Percentiles rank a stretch among this genome's conserved stretches.
Conservation (phyloP, 768 basidiomycete genomes). For the Auricularia auricula-judae region DNA sequence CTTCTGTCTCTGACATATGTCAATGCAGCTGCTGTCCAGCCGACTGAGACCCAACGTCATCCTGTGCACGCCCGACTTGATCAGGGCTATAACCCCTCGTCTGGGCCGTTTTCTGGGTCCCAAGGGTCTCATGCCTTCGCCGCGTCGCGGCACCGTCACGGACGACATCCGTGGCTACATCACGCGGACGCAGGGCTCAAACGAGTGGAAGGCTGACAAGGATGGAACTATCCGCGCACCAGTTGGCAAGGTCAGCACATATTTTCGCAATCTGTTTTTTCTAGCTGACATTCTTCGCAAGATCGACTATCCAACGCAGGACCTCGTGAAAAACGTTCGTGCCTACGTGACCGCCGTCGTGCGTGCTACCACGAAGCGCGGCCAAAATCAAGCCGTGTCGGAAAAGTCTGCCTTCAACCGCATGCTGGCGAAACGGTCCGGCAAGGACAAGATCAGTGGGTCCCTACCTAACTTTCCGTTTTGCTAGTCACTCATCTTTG, state of each 20-base stretch:
- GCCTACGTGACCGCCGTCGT: conserved; percentile 68
- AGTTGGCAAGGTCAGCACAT: conserved; percentile 53
- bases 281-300: conserved; percentile 19
- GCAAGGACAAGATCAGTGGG: neutral
- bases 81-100: conserved; percentile 66
- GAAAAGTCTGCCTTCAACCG: neutral
- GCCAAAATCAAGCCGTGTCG: neutral
- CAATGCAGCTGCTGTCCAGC: conserved; percentile 54
- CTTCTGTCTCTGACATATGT: no score
- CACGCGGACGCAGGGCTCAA: conserved; percentile 62
- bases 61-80: conserved; percentile 70
- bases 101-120: conserved; percentile 75
- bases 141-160: conserved; percentile 87
- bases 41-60: conserved; percentile 73
- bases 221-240: conserved; percentile 74
- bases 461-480: neutral
- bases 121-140: conserved; percentile 90
- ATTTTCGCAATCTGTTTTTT: neutral
- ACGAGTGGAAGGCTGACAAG: conserved; percentile 92
- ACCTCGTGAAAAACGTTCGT: conserved; percentile 68
- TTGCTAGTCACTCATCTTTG: neutral
- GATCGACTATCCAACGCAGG: conserved; percentile 64
- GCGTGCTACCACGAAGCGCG: conserved; percentile 36
- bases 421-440: neutral
- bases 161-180: conserved; percentile 81